Base-by-base conservation (phyloP, 768 basidiomycete genomes). In the Cyathus striatus region DNA sequence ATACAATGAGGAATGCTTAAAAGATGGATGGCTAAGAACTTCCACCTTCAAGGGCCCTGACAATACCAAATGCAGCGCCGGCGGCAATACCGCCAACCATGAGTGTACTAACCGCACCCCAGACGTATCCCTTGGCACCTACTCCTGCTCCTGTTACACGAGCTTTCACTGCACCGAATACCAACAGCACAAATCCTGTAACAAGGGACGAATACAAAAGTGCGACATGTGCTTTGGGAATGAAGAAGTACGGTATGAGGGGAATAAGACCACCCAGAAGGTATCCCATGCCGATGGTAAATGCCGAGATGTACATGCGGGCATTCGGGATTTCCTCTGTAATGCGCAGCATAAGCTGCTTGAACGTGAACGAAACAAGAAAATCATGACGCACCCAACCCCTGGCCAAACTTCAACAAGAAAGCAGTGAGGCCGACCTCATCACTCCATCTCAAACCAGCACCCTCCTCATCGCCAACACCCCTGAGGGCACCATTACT, bases 251-350 rank as follows among this genome's bases (percentile, higher is more conserved):
- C 7, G 92, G 92, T 7, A 93, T 52, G 25, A 99, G 76, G 1
- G 96, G 96, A 54, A 98, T 88, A 43, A 94, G 72, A 23, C 96
- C 96, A 35, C 96, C 96, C 42, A 95, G 41, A 48, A 94, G 83
- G 68, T 98, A 95, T 10, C 92, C 91, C 57, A 91, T 75, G 48
- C 95, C 96, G 57, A 99, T 98, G 0, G 95, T 98, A 50, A 95
- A 75, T 2, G 95, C 95, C 1, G 91, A 94, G 25, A 83, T 73
- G 67, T 92, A 97, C 49, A 96, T 70, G 21, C 96, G 78, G 17
- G 74, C 72, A 14, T 80, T 79, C 1, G 94, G 89, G 25, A 96
- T 78, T 64, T 98, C 95, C 75, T 96, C 94, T 86, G n/a, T n/a
- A n/a, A n/a, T n/a, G n/a, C n/a, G 59, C 41, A 12, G 16, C 42